Evolutionary conservation across 1,284 basidiomycete species (phyloP), one percentile per base, ranked within the genome.

Genomic region (Takashimella koratensis): DNA sequence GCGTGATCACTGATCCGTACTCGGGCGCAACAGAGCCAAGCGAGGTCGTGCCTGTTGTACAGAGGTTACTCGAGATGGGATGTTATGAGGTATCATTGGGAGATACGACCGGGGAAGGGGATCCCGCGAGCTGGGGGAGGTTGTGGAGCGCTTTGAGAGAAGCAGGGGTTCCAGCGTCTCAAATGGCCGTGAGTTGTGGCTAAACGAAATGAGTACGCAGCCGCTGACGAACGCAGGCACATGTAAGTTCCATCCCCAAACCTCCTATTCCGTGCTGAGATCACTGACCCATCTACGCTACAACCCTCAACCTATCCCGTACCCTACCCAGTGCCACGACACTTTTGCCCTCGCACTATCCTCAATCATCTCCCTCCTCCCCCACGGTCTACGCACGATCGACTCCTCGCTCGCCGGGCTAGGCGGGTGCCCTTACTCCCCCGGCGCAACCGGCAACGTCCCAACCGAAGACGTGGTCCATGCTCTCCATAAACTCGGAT

Each of bases 381-480:
- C 68, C 3, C 64, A 73, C 20, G 79, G 80, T 8, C 77, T 94
- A 3, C 53, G 63, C 3, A 77, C 77, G 2, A 73, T 80, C 21
- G 79, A 81, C 59, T 67, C 77, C 3, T 86, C 88, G 2, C 83
- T 96, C 4, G 90, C 86, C 4, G 92, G 93, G 0, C 82, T 97
- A 0, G 94, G 94, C 2, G 92, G 93, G 12, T 97, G 94, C 67
- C 93, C 94, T 1, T 98, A 93, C 75, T 92, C 91, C 0, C 94
- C 94, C 0, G 93, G 93, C 1, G 91, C 92, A 4, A 93, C 89
- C 0, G 91, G 91, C n/a, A 94, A 94, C 64, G 88, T 93, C 23
- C 86, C 89, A 0, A 94, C 90, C 0, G 92, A 95, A 68, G 90
- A 93, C 63, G 84, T 95, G 0, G 79, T 96, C 3, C 92, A 95